Evolutionary conservation across 495 filamentous ascomycete species (phyloP).

Genomic region (Darksidea phi): DNA sequence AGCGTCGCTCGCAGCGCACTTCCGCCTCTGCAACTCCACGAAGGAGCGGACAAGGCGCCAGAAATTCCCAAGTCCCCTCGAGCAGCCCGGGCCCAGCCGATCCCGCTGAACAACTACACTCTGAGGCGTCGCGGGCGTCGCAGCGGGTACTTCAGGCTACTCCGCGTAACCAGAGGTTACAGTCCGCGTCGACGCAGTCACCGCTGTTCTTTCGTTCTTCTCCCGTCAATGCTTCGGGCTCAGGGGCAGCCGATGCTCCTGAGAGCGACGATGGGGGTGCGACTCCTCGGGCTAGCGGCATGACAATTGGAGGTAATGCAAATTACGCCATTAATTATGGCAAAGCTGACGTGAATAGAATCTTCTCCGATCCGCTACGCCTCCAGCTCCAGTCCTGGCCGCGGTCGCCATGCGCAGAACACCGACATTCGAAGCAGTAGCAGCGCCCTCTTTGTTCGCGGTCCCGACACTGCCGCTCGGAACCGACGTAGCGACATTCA

Average conservation of each 20-base stretch:
- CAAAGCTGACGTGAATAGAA: conserved; percentile 51
- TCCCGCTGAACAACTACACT: conserved; percentile 47
- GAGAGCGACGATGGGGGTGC: conserved; percentile 64
- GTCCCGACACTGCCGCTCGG: conserved; percentile 49
- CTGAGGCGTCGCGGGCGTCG: conserved; percentile 49
- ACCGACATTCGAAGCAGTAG: conserved; percentile 68
- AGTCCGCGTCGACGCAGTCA: conserved; percentile 60
- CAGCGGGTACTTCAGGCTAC: conserved; percentile 46
- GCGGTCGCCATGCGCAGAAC: conserved; percentile 53
- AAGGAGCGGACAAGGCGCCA: conserved; percentile 51
- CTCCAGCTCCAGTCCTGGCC: conserved; percentile 78
- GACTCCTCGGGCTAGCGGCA: conserved; percentile 68
- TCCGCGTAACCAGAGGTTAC: conserved; percentile 33
- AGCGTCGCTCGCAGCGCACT: conserved; percentile 53
- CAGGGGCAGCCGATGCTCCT: conserved; percentile 58
- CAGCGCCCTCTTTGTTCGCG: conserved; percentile 79
- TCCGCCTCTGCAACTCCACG: conserved; percentile 58
- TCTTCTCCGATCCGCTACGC: conserved; percentile 90
- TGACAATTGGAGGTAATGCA: conserved; percentile 63
- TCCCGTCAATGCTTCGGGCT: conserved; percentile 53
- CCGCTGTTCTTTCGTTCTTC: conserved; percentile 83
- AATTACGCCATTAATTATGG: background rate
- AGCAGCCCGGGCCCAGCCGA: conserved; percentile 54
- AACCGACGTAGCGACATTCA: conserved; percentile 77
- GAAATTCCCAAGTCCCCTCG: conserved; percentile 52